Conservation (phyloP, 306 rosid genomes). For the Urtica urens region DNA sequence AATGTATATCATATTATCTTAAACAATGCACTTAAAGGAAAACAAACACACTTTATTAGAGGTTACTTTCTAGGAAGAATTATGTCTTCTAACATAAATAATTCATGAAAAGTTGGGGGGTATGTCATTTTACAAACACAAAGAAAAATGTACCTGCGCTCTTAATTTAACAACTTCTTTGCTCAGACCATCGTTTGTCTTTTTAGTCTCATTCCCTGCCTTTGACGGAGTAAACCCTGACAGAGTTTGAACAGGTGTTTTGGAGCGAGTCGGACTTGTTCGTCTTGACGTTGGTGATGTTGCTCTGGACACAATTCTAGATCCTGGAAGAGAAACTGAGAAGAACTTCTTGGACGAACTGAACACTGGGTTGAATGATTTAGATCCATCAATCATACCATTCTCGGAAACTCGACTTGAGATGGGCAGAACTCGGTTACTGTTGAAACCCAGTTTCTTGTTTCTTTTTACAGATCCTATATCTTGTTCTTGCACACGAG, state of each 20-base stretch:
- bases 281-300: conserved; percentile 70
- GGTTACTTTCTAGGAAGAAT: too few species aligned
- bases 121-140: too few species aligned
- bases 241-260: conserved; percentile 57
- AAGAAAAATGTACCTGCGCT: conserved; percentile 47
- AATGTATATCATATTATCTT: too few species aligned
- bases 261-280: conserved; percentile 69
- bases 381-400: conserved; percentile 43
- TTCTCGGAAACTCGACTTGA: conserved; percentile 54
- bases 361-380: conserved; percentile 64
- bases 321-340: conserved; percentile 88
- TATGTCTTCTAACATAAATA: too few species aligned
- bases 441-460: conserved; percentile 67
- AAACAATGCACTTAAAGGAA: too few species aligned
- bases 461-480: conserved; percentile 53
- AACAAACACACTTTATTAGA: too few species aligned
- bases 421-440: conserved; percentile 55
- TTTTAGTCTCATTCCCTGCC: conserved; percentile 52
- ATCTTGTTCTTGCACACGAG: conserved; percentile 48
- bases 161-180: conserved; percentile 68
- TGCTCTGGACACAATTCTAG: conserved; percentile 80
- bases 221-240: conserved; percentile 54
- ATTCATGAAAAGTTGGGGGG: too few species aligned
- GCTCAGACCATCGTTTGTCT: conserved; percentile 55
- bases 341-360: conserved; percentile 74